Evolutionary conservation across 495 filamentous ascomycete species (phyloP).

Genomic region (Trichodelitschia bisporula): DNA sequence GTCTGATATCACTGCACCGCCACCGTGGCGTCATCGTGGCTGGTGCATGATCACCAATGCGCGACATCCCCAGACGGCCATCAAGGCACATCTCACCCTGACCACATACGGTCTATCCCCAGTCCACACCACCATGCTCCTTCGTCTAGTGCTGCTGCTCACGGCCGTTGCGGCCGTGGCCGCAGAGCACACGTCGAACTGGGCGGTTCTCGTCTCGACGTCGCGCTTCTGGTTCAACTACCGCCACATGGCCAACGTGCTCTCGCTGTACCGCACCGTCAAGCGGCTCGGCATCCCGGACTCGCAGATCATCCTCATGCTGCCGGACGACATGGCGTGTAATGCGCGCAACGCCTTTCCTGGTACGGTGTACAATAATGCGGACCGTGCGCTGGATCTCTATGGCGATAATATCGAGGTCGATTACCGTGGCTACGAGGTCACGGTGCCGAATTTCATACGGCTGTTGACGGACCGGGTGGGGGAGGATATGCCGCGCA

Average conservation of each 20-base stretch:
- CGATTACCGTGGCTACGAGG: slow-evolving; percentile 93
- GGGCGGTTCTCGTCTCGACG: slow-evolving; percentile 95
- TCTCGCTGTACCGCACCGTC: slow-evolving; percentile 93
- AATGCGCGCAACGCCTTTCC: slow-evolving; percentile 96
- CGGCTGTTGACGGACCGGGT: slow-evolving; percentile 81
- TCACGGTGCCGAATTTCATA: slow-evolving; percentile 97
- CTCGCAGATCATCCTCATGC: slow-evolving; percentile 97
- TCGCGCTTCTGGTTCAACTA: slow-evolving; percentile 99
- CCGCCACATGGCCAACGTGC: slow-evolving; percentile 89
- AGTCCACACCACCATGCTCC: too few species aligned
- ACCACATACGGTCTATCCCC: too few species aligned
- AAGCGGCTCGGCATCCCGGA: slow-evolving; percentile 96
- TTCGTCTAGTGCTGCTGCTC: slow-evolving; percentile 20
- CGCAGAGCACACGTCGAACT: slow-evolving; percentile 87
- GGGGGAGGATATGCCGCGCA: slow-evolving; percentile 75
- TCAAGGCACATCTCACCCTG: too few species aligned
- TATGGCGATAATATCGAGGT: slow-evolving; percentile 99
- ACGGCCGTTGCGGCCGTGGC: slow-evolving; percentile 21
- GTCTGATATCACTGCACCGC: too few species aligned
- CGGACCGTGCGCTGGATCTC: slow-evolving; percentile 79
- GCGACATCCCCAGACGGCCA: too few species aligned
- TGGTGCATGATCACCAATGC: too few species aligned
- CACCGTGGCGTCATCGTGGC: too few species aligned
- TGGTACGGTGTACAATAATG: slow-evolving; percentile 94
- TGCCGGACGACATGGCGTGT: slow-evolving; percentile 98